These are phyloP conservation scores for Zostera marina DNA, from an alignment of 116 monocot genomes.

Conservation along the genomic window DNA sequence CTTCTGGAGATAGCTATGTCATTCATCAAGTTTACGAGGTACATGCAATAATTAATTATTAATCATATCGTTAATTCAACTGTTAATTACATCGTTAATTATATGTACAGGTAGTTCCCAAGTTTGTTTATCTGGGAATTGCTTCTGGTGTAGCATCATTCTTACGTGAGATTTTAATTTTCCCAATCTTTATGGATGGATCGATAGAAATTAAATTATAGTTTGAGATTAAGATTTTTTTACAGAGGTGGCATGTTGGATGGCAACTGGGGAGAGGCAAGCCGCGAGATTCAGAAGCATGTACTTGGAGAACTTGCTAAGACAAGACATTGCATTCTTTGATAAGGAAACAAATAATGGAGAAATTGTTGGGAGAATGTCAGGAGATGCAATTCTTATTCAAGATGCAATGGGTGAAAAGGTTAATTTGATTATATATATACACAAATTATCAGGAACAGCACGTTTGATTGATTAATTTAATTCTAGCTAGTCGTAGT, in stretches of 20 bases:
- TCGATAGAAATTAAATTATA: no score
- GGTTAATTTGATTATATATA: constrained; percentile 8
- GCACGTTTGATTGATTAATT: constrained; percentile 11
- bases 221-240: no score
- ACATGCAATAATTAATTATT: neutral
- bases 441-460: neutral
- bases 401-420: constrained; percentile 19
- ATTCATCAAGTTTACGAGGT: constrained; percentile 41
- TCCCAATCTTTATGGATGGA: no score
- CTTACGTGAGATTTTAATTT: constrained; percentile 3
- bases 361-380: constrained; percentile 33
- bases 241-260: constrained; percentile 50
- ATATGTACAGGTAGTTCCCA: constrained; percentile 17
- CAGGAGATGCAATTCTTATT: constrained; percentile 14
- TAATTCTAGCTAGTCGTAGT: neutral
- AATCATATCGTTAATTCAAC: neutral
- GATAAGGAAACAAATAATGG: constrained; percentile 34
- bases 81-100: neutral
- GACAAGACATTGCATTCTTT: constrained; percentile 37
- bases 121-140: constrained; percentile 34
- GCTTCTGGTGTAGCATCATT: constrained; percentile 33
- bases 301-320: constrained; percentile 28
- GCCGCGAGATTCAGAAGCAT: constrained; percentile 27
- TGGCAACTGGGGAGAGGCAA: constrained; percentile 34
- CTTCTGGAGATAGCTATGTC: constrained; percentile 7